A percentile compares a stretch with the other conserved stretches of the same genome.
These are phyloP conservation scores for Torulaspora gathmanii DNA, from an alignment of 805 yeast species.

Conservation along the genomic window DNA sequence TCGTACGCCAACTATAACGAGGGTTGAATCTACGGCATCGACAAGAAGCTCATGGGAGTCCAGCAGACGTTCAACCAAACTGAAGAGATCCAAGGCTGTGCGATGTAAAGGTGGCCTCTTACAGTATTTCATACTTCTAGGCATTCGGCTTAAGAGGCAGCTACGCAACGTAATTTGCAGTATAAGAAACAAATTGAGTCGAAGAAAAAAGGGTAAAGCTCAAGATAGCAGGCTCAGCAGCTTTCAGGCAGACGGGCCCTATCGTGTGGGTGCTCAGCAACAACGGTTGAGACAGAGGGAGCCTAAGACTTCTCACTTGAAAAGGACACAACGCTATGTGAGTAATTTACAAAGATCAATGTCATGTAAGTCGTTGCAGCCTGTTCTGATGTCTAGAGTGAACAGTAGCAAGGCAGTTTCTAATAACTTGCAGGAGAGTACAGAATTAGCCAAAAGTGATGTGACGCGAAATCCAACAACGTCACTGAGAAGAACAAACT, in stretches of 20 bases:
- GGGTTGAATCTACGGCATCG: slow-evolving; percentile 12
- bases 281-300: slow-evolving; percentile 1
- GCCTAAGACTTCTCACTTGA: slow-evolving; percentile 27
- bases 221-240: not conserved
- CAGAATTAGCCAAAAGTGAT: not conserved
- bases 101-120: slow-evolving; percentile 40
- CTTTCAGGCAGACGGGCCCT: not conserved
- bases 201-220: slow-evolving; percentile 16
- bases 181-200: slow-evolving; percentile 11
- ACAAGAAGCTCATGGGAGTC: slow-evolving; percentile 4
- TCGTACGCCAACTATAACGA: slow-evolving; percentile 18
- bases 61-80: not conserved
- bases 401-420: not conserved
- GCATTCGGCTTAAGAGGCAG: slow-evolving; percentile 24
- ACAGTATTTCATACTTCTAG: slow-evolving; percentile 29
- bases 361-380: slow-evolving; percentile 23
- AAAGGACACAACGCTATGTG: slow-evolving; percentile 30
- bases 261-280: no score
- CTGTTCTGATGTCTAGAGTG: slow-evolving; percentile 12
- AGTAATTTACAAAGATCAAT: slow-evolving; percentile 30
- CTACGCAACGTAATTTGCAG: slow-evolving; percentile 30
- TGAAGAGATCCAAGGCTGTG: slow-evolving; percentile 35
- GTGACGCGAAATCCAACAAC: slow-evolving; percentile 10
- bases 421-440: not conserved
- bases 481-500: slow-evolving; percentile 34